Conservation (phyloP, 495 filamentous ascomycete genomes). For the Aspergillus baeticus region DNA sequence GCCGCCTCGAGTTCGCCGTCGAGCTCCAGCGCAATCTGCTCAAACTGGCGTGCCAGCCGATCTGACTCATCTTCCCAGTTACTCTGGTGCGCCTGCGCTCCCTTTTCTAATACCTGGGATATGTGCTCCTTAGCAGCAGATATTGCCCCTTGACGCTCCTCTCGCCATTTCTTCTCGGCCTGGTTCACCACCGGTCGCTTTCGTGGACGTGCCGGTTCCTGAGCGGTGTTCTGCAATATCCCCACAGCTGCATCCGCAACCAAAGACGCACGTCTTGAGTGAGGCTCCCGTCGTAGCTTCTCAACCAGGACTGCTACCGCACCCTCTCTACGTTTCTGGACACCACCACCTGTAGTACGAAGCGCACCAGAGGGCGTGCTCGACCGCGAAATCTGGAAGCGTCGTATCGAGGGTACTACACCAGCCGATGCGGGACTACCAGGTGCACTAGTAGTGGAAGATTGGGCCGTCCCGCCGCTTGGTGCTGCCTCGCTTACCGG, state of each 20-base stretch:
- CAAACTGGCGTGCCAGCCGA: conserved; percentile 43
- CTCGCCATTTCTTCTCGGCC: conserved; percentile 44
- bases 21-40: conserved; percentile 47
- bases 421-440: conserved; percentile 18
- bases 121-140: conserved; percentile 42
- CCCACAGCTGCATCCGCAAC: conserved; percentile 29
- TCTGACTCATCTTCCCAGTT: conserved; percentile 47
- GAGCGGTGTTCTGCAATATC: not conserved
- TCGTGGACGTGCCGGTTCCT: conserved; percentile 21
- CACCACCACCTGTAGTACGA: conserved; percentile 27
- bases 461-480: not conserved
- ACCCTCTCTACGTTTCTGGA: conserved; percentile 41
- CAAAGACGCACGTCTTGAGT: conserved; percentile 42
- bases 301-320: conserved; percentile 44
- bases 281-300: conserved; percentile 36
- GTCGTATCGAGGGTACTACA: conserved; percentile 29
- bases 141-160: conserved; percentile 36
- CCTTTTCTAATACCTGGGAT: conserved; percentile 33
- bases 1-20: conserved; percentile 23
- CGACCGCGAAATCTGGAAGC: conserved; percentile 44
- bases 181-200: conserved; percentile 47
- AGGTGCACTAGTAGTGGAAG: conserved; percentile 14
- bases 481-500: not conserved
- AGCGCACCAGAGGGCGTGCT: conserved; percentile 27
- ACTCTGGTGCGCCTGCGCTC: conserved; percentile 30